Evolutionary conservation across 306 rosid genomes (phyloP).

Genomic region (Vigna mungo): DNA sequence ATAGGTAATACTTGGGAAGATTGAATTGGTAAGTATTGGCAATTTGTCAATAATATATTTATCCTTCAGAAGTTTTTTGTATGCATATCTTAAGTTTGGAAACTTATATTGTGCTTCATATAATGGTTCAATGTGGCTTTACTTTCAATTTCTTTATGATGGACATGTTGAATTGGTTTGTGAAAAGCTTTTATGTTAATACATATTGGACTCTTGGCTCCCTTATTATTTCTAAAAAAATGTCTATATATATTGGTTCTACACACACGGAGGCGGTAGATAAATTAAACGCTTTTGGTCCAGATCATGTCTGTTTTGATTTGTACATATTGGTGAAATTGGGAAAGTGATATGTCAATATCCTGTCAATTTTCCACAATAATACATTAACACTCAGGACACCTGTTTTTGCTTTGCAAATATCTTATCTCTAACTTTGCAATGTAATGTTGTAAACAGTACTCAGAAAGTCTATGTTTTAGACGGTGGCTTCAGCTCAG

Average conservation of each 20-base stretch:
- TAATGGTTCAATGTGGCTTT: background rate
- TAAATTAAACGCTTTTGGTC: conserved; percentile 10
- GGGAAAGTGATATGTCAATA: conserved; percentile 25
- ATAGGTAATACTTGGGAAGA: conserved; percentile 50
- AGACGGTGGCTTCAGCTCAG: conserved; percentile 36
- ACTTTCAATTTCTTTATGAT: background rate
- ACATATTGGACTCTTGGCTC: background rate
- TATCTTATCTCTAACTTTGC: conserved; percentile 32
- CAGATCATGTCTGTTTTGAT: background rate
- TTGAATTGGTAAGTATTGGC: conserved; percentile 43
- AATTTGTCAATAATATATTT: conserved; percentile 22
- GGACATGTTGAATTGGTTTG: conserved; percentile 15
- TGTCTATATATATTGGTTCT: background rate
- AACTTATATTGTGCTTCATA: conserved; percentile 29
- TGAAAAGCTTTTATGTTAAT: conserved; percentile 25
- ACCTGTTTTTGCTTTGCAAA: conserved; percentile 26
- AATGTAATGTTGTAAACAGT: conserved; percentile 25
- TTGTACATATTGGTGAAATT: conserved; percentile 37
- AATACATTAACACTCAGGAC: conserved; percentile 4
- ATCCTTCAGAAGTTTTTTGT: conserved; percentile 38
- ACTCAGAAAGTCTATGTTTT: conserved; percentile 20
- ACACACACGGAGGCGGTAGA: background rate
- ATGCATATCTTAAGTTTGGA: conserved; percentile 2
- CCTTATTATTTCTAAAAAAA: background rate
- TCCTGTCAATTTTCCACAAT: conserved; percentile 8